Conservation (phyloP, 805 yeast species). For the Starmerella bombi region DNA sequence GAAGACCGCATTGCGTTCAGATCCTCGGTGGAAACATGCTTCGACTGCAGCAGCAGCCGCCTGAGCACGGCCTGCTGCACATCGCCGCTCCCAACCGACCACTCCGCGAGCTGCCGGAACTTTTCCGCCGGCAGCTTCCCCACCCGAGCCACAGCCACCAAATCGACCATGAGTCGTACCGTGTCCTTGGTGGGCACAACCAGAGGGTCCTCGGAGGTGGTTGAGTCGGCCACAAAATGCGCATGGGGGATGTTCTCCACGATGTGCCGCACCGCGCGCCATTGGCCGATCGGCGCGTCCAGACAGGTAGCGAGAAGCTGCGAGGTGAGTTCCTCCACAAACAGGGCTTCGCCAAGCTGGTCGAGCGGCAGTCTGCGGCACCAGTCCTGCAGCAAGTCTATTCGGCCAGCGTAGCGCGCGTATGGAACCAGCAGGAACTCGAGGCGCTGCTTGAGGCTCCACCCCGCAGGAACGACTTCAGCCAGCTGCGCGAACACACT, state of each 20-base stretch:
- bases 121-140: conserved; percentile 1
- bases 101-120: conserved; percentile 15
- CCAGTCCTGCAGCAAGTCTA: conserved; percentile 17
- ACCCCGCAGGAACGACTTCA: conserved; percentile 15
- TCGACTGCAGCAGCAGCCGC: conserved; percentile 3
- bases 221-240: not conserved
- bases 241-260: conserved; percentile 2
- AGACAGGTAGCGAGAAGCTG: conserved; percentile 20
- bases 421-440: conserved; percentile 24
- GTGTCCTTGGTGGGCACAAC: conserved; percentile 1
- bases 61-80: conserved; percentile 13
- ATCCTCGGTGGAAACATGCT: conserved; percentile 6
- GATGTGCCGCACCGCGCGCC: conserved; percentile 8
- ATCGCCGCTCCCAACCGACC: conserved; percentile 11
- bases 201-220: not conserved
- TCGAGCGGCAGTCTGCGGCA: conserved; percentile 13
- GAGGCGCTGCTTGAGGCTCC: conserved; percentile 17
- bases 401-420: conserved; percentile 15
- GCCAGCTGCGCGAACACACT: conserved; percentile 15
- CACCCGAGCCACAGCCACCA: conserved; percentile 6
- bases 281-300: not conserved
- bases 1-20: conserved; percentile 5
- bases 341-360: conserved; percentile 12
- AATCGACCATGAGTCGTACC: conserved; percentile 1
- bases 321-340: conserved; percentile 8